phyloP scores from a whole-genome alignment of 176 grass and related monocot genomes.

The Hordeum marinum region DNA sequence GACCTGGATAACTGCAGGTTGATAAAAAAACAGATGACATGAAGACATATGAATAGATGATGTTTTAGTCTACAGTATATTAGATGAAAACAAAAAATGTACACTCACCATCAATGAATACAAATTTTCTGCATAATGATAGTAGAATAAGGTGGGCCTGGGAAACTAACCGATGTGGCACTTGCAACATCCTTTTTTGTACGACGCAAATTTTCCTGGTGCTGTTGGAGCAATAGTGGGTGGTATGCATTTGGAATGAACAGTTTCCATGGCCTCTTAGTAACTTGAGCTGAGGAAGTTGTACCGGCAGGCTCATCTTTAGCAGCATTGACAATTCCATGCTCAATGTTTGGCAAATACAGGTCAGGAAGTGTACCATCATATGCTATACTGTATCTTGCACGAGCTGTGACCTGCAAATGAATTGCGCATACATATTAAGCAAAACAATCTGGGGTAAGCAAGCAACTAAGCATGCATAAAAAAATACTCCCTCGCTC shows the following conservation, averaged over 20 bases:
- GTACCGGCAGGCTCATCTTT: slow-evolving; percentile 8
- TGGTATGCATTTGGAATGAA: slow-evolving; percentile 74
- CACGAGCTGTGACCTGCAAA: slow-evolving; percentile 62
- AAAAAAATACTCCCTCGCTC: neutral
- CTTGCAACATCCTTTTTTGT: slow-evolving; percentile 59
- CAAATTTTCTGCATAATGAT: neutral
- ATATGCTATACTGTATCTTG: slow-evolving; percentile 69
- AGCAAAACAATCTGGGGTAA: slow-evolving; percentile 9
- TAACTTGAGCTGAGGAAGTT: slow-evolving; percentile 16
- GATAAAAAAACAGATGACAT: neutral
- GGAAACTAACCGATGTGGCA: slow-evolving; percentile 51
- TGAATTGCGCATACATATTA: neutral
- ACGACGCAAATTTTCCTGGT: slow-evolving; percentile 47
- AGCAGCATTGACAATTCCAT: slow-evolving; percentile 7
- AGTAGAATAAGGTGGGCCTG: slow-evolving; percentile 2
- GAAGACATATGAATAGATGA: neutral
- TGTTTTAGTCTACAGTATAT: neutral
- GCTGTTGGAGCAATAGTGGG: slow-evolving; percentile 57
- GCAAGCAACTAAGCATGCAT: neutral
- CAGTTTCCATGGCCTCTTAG: slow-evolving; percentile 54
- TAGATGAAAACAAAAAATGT: neutral
- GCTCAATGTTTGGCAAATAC: slow-evolving; percentile 49
- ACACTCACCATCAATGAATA: neutral
- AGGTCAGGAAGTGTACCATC: slow-evolving; percentile 58
- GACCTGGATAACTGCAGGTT: slow-evolving; percentile 3